phyloP scores from a whole-genome alignment of 768 basidiomycete genomes.

The Suillus occidentalis region DNA sequence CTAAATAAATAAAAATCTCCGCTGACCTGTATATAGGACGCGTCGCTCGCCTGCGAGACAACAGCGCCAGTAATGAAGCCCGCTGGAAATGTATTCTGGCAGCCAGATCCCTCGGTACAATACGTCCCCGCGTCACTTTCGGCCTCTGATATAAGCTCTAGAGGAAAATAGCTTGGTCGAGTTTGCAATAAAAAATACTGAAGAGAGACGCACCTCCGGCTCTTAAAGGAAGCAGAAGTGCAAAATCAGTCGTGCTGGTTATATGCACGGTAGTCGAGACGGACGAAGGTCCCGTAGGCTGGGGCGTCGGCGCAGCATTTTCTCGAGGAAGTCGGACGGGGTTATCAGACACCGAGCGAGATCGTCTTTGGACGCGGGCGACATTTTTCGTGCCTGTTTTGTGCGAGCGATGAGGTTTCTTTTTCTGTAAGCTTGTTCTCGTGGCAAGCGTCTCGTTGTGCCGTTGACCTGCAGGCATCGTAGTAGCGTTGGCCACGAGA shows the following conservation, averaged over 20 bases:
- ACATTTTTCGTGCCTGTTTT: background rate
- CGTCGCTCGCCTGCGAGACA: conserved; percentile 33
- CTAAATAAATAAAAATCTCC: background rate
- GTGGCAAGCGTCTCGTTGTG: background rate
- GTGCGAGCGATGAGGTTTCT: background rate
- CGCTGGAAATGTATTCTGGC: conserved; percentile 29
- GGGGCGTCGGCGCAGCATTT: conserved; percentile 37
- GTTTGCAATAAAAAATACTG: background rate
- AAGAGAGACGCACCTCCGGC: conserved; percentile 30
- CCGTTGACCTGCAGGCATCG: background rate
- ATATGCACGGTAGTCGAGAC: conserved; percentile 38
- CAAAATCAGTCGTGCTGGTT: conserved; percentile 29
- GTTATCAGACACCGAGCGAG: background rate
- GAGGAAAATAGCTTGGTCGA: background rate
- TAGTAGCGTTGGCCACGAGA: background rate
- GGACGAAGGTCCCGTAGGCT: conserved; percentile 37
- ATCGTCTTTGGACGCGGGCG: background rate
- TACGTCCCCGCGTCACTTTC: conserved; percentile 38
- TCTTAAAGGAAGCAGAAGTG: conserved; percentile 33
- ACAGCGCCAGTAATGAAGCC: conserved; percentile 41
- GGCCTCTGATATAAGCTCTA: conserved; percentile 41
- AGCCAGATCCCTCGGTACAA: conserved; percentile 34
- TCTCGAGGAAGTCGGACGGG: conserved; percentile 2
- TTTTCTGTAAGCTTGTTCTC: background rate
- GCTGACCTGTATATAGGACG: conserved; percentile 40